Evolutionary conservation across 2,329 filamentous ascomycete genomes (phyloP).

Genomic region (Pseudogymnoascus sp.): DNA sequence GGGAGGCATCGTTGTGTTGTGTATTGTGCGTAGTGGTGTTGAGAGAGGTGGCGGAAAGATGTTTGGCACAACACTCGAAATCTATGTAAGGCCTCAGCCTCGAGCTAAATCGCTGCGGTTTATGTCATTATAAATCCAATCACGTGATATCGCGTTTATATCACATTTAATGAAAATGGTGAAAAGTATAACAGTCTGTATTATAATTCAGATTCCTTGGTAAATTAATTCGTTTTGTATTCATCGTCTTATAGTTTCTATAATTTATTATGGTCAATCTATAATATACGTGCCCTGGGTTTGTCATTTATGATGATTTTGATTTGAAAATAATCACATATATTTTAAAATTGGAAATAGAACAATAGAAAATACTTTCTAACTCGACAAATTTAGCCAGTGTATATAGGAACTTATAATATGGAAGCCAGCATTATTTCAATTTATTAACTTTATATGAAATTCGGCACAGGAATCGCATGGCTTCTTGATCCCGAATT

Average conservation of each 20-base stretch:
- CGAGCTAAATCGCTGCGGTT: neutral
- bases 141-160: neutral
- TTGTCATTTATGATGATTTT: neutral
- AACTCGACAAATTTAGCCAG: too few species aligned
- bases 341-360: neutral
- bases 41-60: neutral
- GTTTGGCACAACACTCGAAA: neutral
- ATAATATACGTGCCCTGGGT: too few species aligned
- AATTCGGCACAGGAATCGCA: too few species aligned
- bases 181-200: neutral
- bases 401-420: too few species aligned
- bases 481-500: too few species aligned
- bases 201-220: neutral
- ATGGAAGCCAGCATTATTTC: too few species aligned
- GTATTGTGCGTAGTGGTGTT: neutral
- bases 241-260: neutral
- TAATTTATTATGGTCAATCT: too few species aligned
- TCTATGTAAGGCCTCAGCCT: conserved; percentile 5
- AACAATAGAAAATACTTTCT: too few species aligned
- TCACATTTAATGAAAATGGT: neutral
- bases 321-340: neutral
- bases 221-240: neutral
- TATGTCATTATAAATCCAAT: conserved; percentile 3
- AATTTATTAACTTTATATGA: too few species aligned
- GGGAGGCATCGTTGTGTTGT: conserved; percentile 57